These are phyloP conservation scores for Penicillium argentinense DNA, from an alignment of 495 filamentous ascomycete species.

Conservation along the genomic window DNA sequence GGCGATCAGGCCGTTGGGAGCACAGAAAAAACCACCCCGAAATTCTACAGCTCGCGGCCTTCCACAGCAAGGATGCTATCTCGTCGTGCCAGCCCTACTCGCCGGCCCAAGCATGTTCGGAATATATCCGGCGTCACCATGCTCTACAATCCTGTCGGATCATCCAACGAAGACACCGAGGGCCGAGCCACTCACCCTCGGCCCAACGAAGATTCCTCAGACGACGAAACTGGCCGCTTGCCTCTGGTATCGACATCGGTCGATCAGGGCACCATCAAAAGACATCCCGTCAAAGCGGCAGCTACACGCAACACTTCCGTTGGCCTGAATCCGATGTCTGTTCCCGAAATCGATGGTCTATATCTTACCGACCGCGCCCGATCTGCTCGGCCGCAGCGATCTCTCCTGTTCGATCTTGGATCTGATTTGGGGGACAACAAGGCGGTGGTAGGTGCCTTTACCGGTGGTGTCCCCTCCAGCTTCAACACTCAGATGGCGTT, in stretches of 20 bases:
- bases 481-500: constrained; percentile 79
- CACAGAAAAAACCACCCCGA: constrained; percentile 32
- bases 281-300: constrained; percentile 19
- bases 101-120: constrained; percentile 43
- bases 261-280: constrained; percentile 28
- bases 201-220: constrained; percentile 23
- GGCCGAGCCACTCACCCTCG: constrained; percentile 29
- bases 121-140: constrained; percentile 78
- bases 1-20: constrained; percentile 9
- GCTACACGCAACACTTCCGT: constrained; percentile 49
- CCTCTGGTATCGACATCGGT: constrained; percentile 22
- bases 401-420: constrained; percentile 64
- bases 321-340: constrained; percentile 50
- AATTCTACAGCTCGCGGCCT: constrained; percentile 48
- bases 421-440: constrained; percentile 74
- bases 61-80: constrained; percentile 42
- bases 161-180: constrained; percentile 49
- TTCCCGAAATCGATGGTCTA: constrained; percentile 49
- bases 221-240: constrained; percentile 18
- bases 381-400: constrained; percentile 43
- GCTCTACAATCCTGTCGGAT: constrained; percentile 53
- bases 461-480: constrained; percentile 65
- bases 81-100: constrained; percentile 39
- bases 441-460: constrained; percentile 50
- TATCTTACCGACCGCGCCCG: constrained; percentile 35